Percentiles rank a stretch among this genome's conserved stretches.
phyloP scores from a whole-genome alignment of 148 eudicot species.

The Arctostaphylos glauca region DNA sequence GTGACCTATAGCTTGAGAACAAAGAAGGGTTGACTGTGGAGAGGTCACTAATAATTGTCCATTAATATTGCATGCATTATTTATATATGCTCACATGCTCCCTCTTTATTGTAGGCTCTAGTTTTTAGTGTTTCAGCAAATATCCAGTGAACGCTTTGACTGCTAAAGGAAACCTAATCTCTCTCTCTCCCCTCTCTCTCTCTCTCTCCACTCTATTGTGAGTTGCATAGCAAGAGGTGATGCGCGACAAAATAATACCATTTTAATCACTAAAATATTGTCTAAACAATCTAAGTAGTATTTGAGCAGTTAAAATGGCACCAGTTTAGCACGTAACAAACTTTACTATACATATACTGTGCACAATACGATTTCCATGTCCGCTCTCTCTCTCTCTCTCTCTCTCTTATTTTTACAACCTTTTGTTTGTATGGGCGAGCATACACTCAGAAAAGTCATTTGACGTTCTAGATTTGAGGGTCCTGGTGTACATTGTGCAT shows the following conservation, averaged over 20 bases:
- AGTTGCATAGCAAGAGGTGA: too few species aligned
- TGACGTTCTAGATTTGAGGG: not conserved
- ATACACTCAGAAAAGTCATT: not conserved
- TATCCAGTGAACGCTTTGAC: not conserved
- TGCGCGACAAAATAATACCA: too few species aligned
- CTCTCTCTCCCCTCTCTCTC: not conserved
- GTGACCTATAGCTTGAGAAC: constrained; percentile 6
- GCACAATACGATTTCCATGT: too few species aligned
- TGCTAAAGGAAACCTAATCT: not conserved
- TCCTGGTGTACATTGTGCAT: too few species aligned
- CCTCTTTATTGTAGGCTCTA: not conserved
- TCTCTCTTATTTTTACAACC: not conserved
- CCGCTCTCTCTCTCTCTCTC: not conserved
- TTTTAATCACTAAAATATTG: too few species aligned
- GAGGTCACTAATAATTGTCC: not conserved
- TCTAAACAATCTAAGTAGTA: too few species aligned
- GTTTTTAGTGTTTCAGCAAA: constrained; percentile 10
- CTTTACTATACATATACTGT: too few species aligned
- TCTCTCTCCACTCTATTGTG: too few species aligned
- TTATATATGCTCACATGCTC: constrained; percentile 10
- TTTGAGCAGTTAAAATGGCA: too few species aligned
- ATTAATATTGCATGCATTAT: constrained; percentile 7
- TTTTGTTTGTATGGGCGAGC: not conserved
- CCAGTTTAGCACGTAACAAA: too few species aligned
- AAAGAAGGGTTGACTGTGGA: not conserved